phyloP scores from a whole-genome alignment of 108 stramenopile species.

The Nitzschia sp. region DNA sequence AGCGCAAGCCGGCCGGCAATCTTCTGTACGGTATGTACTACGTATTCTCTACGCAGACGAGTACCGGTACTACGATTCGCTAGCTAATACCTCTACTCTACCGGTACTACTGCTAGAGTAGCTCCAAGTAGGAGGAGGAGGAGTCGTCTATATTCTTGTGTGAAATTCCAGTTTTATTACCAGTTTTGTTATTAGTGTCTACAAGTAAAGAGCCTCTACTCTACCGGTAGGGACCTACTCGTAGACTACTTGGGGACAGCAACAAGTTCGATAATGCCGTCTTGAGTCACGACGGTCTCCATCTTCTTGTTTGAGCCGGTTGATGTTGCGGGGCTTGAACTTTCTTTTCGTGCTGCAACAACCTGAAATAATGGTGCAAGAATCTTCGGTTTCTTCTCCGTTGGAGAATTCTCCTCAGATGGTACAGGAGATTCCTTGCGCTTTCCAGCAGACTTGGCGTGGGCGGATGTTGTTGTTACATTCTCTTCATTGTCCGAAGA shows the following conservation, averaged over 20 bases:
- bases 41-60: too few relatives aligned
- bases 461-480: background rate
- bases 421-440: background rate
- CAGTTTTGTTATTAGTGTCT: too few relatives aligned
- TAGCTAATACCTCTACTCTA: too few relatives aligned
- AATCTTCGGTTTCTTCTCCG: background rate
- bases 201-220: too few relatives aligned
- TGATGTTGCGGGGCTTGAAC: background rate
- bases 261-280: slow-evolving; percentile 21
- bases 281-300: slow-evolving; percentile 9
- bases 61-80: too few relatives aligned
- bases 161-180: too few relatives aligned
- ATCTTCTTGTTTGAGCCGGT: background rate
- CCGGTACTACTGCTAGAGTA: too few relatives aligned
- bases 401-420: slow-evolving; percentile 4
- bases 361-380: slow-evolving; percentile 4
- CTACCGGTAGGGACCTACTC: too few relatives aligned
- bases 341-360: background rate
- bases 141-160: too few relatives aligned
- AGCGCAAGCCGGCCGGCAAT: too few relatives aligned
- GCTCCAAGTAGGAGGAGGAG: too few relatives aligned
- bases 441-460: slow-evolving; percentile 5
- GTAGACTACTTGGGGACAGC: slow-evolving; percentile 13
- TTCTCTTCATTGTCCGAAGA: background rate
- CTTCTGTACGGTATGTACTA: too few relatives aligned